phyloP scores from a whole-genome alignment of 2,329 filamentous ascomycete species.

The Elsinoe fawcettii region DNA sequence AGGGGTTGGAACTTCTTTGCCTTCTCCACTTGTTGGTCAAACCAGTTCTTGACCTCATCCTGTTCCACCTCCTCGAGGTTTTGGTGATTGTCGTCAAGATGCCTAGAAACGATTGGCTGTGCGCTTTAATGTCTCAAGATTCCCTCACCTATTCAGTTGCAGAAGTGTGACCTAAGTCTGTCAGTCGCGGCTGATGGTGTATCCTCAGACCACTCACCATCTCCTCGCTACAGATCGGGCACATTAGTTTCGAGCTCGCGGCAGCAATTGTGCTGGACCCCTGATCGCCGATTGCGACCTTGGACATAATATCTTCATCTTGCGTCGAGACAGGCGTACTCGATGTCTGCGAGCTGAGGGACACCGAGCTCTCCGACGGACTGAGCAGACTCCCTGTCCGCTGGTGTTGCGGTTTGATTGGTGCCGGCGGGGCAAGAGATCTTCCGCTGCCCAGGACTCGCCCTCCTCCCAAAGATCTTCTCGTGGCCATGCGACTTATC shows the following conservation, averaged over 20 bases:
- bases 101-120: conserved; percentile 38
- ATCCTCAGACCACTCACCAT: conserved; percentile 55
- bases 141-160: conserved; percentile 68
- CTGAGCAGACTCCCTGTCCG: conserved; percentile 47
- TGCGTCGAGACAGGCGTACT: conserved; percentile 63
- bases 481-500: conserved; percentile 58
- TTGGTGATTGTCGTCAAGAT: conserved; percentile 82
- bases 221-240: conserved; percentile 96
- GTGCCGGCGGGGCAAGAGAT: conserved; percentile 60
- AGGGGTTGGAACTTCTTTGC: conserved; percentile 89
- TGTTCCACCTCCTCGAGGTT: conserved; percentile 83
- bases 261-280: conserved; percentile 49
- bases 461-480: conserved; percentile 79
- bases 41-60: conserved; percentile 95
- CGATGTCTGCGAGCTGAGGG: conserved; percentile 67
- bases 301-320: conserved; percentile 70
- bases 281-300: conserved; percentile 63
- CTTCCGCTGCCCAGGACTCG: conserved; percentile 83
- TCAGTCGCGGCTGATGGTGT: not conserved
- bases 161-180: conserved; percentile 69
- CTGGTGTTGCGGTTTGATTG: conserved; percentile 37
- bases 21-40: conserved; percentile 87
- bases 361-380: conserved; percentile 65
- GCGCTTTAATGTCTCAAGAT: conserved; percentile 17
- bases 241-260: conserved; percentile 64